Base-by-base conservation (phyloP, 2,329 filamentous ascomycete species). In the Zymoseptoria ardabiliae region DNA sequence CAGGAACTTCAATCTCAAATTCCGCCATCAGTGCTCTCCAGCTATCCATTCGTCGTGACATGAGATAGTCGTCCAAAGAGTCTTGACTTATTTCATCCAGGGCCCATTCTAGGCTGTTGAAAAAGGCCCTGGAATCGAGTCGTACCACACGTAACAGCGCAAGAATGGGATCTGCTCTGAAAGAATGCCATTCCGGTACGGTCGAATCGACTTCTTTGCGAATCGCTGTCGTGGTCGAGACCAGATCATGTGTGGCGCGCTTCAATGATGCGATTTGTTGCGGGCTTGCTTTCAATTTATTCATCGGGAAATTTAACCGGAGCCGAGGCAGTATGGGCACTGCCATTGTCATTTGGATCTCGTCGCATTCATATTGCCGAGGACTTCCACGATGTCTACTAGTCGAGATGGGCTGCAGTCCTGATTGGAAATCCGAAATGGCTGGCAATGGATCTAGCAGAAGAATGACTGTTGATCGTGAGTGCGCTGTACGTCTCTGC, bases 361-460 rank as follows among this genome's bases (percentile, higher is more conserved):
- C 22, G 8, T 41, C 20, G 20, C 45, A 56, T 21, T 28, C 22
- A n/a, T 53, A 35, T 57, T 53, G 11, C 30, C 50, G n/a, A 51
- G 56, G 3, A 53, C 25, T 19, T 48, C 17, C 3, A 53, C 50
- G 13, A 8, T 19, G 11, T 23, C 35, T 45, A 4, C 17, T 45
- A 21, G 50, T 23, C 9, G 48, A 13, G 35, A 53, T 25, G 17
- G 23, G 25, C 8, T 45, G 56, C 23, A 48, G 10, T 11, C 17
- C 50, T 49, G 9, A 54, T 25, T 55, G 50, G 4, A 21, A 13
- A 48, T 61, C 59, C 9, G 35, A 52, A 45, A 63, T 62, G 13
- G 35, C 21, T 2, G 62, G 62, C n/a, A 63, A 23, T 11, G 62
- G 62, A 55, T 63, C 62, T 5, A 63, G 50, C n/a, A 61, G 45